phyloP scores from a whole-genome alignment of 306 rosid species.

The Amphicarpaea edgeworthii region DNA sequence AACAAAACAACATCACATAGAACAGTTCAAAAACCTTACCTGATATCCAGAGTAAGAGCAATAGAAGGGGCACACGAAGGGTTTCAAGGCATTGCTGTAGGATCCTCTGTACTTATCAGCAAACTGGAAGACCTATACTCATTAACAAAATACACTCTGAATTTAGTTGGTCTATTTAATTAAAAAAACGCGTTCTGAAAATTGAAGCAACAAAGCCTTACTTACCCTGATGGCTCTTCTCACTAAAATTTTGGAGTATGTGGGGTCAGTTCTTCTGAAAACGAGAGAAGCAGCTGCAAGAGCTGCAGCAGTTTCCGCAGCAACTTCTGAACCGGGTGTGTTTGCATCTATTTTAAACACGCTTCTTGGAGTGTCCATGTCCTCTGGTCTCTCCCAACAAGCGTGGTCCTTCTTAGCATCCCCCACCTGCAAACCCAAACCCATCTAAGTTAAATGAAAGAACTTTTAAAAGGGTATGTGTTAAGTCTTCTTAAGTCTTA shows the following conservation, averaged over 20 bases:
- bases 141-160: not conserved
- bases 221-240: conserved; percentile 80
- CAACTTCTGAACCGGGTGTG: conserved; percentile 92
- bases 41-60: conserved; percentile 92
- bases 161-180: not conserved
- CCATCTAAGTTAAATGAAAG: not conserved
- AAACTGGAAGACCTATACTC: conserved; percentile 80
- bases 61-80: conserved; percentile 84
- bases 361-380: conserved; percentile 93
- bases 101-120: conserved; percentile 91
- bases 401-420: conserved; percentile 88
- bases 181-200: no score
- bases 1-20: not conserved
- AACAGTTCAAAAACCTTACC: conserved; percentile 51
- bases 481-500: no score
- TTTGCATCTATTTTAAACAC: conserved; percentile 76
- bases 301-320: conserved; percentile 98
- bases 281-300: conserved; percentile 96
- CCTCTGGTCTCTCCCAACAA: conserved; percentile 99
- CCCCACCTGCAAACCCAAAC: conserved; percentile 69
- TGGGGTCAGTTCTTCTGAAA: conserved; percentile 80
- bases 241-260: conserved; percentile 70
- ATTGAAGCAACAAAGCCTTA: no score
- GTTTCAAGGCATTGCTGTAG: conserved; percentile 76
- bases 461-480: no score